Percentiles rank a stretch among this genome's conserved stretches.
Conservation (phyloP, 2,329 filamentous ascomycete species). For the Seiridium unicorne region DNA sequence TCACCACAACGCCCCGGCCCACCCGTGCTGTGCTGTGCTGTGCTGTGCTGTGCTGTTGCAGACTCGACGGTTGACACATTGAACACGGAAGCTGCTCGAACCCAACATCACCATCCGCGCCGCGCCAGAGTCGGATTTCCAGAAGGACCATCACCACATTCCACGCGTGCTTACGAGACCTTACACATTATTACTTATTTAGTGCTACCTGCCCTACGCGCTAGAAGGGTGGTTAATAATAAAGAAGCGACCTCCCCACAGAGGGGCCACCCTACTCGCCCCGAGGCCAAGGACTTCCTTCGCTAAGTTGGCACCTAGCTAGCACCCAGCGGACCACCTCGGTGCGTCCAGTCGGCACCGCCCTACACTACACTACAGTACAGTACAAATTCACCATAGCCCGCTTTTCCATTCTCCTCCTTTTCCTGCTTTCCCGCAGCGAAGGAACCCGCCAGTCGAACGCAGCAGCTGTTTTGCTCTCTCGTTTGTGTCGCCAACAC, state of each 20-base stretch:
- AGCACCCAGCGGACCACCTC: background rate
- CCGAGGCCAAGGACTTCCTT: too few species aligned
- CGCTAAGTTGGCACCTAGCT: background rate
- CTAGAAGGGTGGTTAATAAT: background rate
- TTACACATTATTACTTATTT: background rate
- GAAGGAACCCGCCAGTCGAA: slow-evolving; percentile 6
- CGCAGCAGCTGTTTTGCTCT: slow-evolving; percentile 25
- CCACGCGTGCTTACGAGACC: slow-evolving; percentile 1
- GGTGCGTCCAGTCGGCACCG: background rate
- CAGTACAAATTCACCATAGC: slow-evolving; percentile 29
- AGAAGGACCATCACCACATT: background rate
- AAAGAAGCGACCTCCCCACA: background rate
- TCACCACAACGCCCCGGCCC: background rate
- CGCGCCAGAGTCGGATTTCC: background rate
- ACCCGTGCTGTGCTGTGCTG: background rate
- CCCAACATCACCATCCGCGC: background rate
- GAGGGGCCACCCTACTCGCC: too few species aligned
- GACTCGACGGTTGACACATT: background rate
- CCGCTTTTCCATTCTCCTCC: slow-evolving; percentile 17
- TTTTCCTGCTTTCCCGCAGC: slow-evolving; percentile 12
- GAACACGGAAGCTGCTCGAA: background rate
- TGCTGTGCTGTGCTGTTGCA: background rate
- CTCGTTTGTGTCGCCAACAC: slow-evolving; percentile 23
- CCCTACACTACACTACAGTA: slow-evolving; percentile 1
- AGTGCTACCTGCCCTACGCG: background rate